Conservation (phyloP, 768 basidiomycete species). For the Tylopilus subfusipes region DNA sequence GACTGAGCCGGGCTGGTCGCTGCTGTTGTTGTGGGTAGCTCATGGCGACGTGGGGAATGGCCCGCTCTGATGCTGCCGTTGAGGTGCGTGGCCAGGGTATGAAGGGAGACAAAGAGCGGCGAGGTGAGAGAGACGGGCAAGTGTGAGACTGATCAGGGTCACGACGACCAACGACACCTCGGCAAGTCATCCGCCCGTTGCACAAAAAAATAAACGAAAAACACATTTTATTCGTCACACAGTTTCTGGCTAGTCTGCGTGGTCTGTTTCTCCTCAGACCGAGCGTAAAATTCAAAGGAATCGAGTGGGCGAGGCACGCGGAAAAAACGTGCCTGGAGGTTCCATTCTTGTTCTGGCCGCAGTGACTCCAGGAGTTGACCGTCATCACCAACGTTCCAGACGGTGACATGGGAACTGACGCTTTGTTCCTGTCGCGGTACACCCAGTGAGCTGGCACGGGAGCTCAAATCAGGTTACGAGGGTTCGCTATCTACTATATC, state of each 20-base stretch:
- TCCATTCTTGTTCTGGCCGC: neutral
- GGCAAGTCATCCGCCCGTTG: constrained; percentile 15
- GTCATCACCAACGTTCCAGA: neutral
- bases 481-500: neutral
- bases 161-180: neutral
- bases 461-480: neutral
- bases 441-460: neutral
- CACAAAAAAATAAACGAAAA: neutral
- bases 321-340: constrained; percentile 6
- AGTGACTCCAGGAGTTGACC: neutral
- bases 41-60: constrained; percentile 10
- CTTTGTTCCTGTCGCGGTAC: neutral
- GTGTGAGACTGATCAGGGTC: constrained; percentile 9
- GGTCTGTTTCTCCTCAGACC: neutral
- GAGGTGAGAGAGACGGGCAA: constrained; percentile 1
- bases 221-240: neutral
- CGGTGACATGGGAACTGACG: neutral
- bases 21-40: constrained; percentile 43
- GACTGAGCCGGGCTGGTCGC: constrained; percentile 28
- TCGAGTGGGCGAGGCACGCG: constrained; percentile 1
- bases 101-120: constrained; percentile 18
- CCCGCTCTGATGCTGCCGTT: constrained; percentile 1
- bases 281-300: too few relatives aligned
- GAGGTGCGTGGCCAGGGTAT: neutral
- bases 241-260: constrained; percentile 9